Base-by-base conservation (phyloP, 495 filamentous ascomycete genomes). In the Chaetomium cochliodes region DNA sequence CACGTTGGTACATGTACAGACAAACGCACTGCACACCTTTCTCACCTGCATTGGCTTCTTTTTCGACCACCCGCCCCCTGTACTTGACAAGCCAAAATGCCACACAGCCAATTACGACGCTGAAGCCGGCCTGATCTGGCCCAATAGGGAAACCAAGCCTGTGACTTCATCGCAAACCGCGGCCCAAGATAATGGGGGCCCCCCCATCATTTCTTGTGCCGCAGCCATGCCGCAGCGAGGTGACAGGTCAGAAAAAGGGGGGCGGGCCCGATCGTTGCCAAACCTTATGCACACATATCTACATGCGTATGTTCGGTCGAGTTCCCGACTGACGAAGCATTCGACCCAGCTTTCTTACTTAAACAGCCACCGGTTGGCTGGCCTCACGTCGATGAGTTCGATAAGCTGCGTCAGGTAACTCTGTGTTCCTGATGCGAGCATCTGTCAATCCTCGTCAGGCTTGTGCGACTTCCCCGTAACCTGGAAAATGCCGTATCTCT, bases 81-180 rank as follows among this genome's bases (percentile, higher is more conserved):
- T 37, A n/a, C 58, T 58, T 55, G 66, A 66, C 66, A 67, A 58
- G 60, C 44, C 46, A 51, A 54, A 69, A 59, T 73, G 63, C 54
- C 71, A 73, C 71, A 73, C 66, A 51, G 33, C 71, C 66, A 73
- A 71, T 71, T 22, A 52, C 37, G 60, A 59, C 11, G 20, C 33
- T 44, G 58, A 54, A 50, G 64, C 25, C 41, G 25, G 39, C 58
- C 26, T 33, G n/a, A 39, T 33, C 7, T 23, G 41, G 41, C 68
- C 70, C 63, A 72, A 70, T 63, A 49, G 62, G 66, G 66, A 25
- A 23, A 52, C 23, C 49, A 25, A 60, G 53, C 52, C 51, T 60
- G 62, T 47, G 25, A 47, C 46, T 12, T 23, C 37, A 46, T 26
- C 55, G 22, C 37, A 42, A 26, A 15, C 55, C 22, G 55, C 22